Percentiles rank a stretch among this genome's conserved stretches.
Evolutionary conservation across 2,329 filamentous ascomycete genomes (phyloP).

Genomic region (Monosporascus sp.): DNA sequence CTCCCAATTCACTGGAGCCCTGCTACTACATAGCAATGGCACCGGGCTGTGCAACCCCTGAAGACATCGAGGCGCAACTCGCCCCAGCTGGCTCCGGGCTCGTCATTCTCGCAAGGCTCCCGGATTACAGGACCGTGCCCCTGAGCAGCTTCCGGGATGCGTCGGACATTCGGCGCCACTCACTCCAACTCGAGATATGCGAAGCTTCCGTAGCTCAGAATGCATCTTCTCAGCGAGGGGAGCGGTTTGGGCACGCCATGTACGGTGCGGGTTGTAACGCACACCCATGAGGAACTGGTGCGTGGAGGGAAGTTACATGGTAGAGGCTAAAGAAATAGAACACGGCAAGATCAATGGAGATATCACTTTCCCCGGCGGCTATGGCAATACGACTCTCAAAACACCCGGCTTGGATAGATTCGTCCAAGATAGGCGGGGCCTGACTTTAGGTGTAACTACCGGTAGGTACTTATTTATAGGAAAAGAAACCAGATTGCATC

Average conservation of each 20-base stretch:
- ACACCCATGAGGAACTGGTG: not conserved
- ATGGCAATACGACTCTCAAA: too few species aligned
- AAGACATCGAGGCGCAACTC: conserved; percentile 14
- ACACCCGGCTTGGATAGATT: too few species aligned
- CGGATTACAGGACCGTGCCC: conserved; percentile 3
- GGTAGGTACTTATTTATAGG: too few species aligned
- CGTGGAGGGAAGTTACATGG: not conserved
- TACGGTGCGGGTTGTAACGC: not conserved
- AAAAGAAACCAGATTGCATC: not conserved
- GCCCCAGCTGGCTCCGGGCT: conserved; percentile 7
- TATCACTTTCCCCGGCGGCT: not conserved
- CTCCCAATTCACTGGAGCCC: conserved; percentile 4
- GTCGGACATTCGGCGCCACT: conserved; percentile 7
- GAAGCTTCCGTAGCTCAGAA: conserved; percentile 2
- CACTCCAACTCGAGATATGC: conserved; percentile 22
- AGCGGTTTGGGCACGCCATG: not conserved
- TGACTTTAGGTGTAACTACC: too few species aligned
- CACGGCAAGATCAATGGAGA: not conserved
- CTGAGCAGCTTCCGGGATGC: conserved; percentile 8
- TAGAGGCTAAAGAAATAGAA: not conserved
- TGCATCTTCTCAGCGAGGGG: not conserved
- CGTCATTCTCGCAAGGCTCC: conserved; percentile 10
- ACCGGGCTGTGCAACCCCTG: conserved; percentile 8
- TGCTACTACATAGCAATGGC: conserved; percentile 15
- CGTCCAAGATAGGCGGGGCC: too few species aligned